Evolutionary conservation across 2,329 filamentous ascomycete genomes (phyloP).

Genomic region (Purpureocillium takamizusanense): DNA sequence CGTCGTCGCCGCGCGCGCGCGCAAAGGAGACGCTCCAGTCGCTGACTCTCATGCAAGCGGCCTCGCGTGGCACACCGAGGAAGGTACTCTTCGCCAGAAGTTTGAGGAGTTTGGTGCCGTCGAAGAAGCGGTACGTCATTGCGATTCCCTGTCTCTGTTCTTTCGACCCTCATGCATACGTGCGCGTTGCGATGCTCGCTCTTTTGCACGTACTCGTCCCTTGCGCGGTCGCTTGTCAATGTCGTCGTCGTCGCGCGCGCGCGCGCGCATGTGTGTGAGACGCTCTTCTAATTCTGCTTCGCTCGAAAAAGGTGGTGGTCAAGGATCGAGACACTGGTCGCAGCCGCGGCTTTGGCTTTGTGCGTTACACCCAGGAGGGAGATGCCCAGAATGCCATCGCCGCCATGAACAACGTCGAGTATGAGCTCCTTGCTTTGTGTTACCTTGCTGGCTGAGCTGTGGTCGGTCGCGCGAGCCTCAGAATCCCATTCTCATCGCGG

Average conservation of each 20-base stretch:
- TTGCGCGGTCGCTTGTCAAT: neutral
- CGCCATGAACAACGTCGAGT: constrained; percentile 87
- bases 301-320: constrained; percentile 69
- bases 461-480: neutral
- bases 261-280: constrained; percentile 8
- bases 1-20: neutral
- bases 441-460: constrained; percentile 7
- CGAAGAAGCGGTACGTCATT: constrained; percentile 80
- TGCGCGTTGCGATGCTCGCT: constrained; percentile 1
- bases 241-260: no score
- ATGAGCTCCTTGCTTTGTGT: constrained; percentile 27
- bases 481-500: constrained; percentile 4
- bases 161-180: neutral
- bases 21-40: neutral
- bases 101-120: constrained; percentile 88
- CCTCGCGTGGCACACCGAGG: constrained; percentile 97
- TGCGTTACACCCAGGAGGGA: constrained; percentile 70
- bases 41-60: constrained; percentile 48
- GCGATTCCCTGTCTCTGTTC: constrained; percentile 3
- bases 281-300: constrained; percentile 10
- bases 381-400: constrained; percentile 71
- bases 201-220: neutral
- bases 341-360: constrained; percentile 95
- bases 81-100: constrained; percentile 75
- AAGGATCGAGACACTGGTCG: constrained; percentile 96